Percentiles rank a stretch among this genome's conserved stretches.
Conservation (phyloP, 441 rosid species). For the Francoa sonchifolia region DNA sequence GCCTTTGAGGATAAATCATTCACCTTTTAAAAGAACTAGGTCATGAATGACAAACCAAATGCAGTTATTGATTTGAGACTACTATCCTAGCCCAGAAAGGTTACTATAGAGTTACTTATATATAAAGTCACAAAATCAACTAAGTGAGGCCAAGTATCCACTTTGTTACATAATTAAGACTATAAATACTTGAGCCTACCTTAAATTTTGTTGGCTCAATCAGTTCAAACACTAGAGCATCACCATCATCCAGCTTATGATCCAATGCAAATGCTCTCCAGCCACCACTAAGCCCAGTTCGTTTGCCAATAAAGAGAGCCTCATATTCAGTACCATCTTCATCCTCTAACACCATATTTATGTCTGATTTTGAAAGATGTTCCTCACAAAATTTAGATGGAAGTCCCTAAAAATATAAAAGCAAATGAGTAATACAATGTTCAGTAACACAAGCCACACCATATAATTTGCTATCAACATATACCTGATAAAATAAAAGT, state of each 20-base stretch:
- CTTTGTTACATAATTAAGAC: no score
- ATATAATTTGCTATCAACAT: no score
- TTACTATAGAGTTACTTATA: no score
- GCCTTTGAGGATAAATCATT: no score
- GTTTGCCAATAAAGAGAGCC: conserved; percentile 28
- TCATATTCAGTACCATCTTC: conserved; percentile 27
- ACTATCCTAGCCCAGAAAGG: no score
- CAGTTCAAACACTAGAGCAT: conserved; percentile 44
- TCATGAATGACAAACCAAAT: no score
- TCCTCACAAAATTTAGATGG: conserved; percentile 35
- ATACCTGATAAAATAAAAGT: not conserved
- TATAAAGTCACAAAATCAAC: no score
- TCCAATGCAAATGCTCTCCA: conserved; percentile 52
- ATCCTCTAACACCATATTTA: conserved; percentile 30
- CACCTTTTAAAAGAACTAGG: no score
- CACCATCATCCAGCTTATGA: conserved; percentile 50
- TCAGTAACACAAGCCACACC: no score
- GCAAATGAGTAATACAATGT: not conserved
- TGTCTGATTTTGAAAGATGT: conserved; percentile 28
- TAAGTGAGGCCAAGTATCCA: no score
- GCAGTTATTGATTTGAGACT: no score
- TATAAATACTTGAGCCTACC: conserved; percentile 23
- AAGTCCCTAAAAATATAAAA: conserved; percentile 30
- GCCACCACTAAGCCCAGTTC: conserved; percentile 49
- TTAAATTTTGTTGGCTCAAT: conserved; percentile 33